Evolutionary conservation across 768 basidiomycete genomes (phyloP).

Genomic region (Leccinum truebloodii): DNA sequence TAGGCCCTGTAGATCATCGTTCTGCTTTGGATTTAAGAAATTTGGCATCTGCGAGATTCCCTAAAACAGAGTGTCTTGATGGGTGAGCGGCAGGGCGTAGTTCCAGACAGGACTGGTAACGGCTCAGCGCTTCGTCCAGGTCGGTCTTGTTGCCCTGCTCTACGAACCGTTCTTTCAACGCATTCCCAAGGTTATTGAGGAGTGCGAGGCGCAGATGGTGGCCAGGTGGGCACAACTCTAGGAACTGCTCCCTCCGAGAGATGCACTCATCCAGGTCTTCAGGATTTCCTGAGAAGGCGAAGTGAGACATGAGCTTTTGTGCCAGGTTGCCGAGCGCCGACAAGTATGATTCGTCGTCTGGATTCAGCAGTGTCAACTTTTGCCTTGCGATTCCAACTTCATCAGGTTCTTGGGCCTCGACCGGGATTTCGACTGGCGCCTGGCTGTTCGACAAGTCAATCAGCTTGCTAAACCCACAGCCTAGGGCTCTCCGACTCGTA

Average conservation of each 20-base stretch:
- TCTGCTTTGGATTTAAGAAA: too few species aligned
- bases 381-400: conserved; percentile 15
- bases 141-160: too few species aligned
- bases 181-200: too few species aligned
- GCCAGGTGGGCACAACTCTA: conserved; percentile 24
- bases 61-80: too few species aligned
- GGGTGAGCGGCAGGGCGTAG: too few species aligned
- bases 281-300: conserved; percentile 20
- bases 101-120: too few species aligned
- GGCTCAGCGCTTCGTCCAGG: too few species aligned
- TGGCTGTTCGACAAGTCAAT: conserved; percentile 3
- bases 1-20: too few species aligned
- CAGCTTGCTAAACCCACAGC: neutral
- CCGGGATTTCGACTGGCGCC: neutral
- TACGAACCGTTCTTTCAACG: too few species aligned
- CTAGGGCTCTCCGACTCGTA: neutral
- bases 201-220: conserved; percentile 17
- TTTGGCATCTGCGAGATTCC: too few species aligned
- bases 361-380: conserved; percentile 7
- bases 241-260: conserved; percentile 11
- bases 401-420: conserved; percentile 6
- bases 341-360: conserved; percentile 12
- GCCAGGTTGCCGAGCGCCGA: conserved; percentile 12
- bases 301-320: conserved; percentile 20
- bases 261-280: conserved; percentile 31